Conservation (phyloP, 1,284 basidiomycete genomes). For the Ceraceosorus guamensis region DNA sequence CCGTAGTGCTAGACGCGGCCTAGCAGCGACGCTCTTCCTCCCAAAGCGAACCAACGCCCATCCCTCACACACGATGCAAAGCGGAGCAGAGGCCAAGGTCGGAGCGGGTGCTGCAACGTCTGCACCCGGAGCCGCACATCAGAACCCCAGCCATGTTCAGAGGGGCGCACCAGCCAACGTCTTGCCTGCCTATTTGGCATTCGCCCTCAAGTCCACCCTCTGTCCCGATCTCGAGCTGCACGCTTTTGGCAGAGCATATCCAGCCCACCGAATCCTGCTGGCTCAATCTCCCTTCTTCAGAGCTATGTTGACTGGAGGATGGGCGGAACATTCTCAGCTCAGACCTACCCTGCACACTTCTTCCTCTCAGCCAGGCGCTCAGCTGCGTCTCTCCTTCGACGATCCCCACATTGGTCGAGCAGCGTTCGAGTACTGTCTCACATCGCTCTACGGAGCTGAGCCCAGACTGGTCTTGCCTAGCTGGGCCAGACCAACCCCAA, state of each 20-base stretch:
- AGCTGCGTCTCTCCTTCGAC: conserved; percentile 31
- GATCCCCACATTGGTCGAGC: conserved; percentile 40
- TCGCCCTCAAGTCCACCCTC: not conserved
- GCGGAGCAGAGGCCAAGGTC: too few species aligned
- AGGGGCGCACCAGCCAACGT: not conserved
- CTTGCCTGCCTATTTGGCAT: not conserved
- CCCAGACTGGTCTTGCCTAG: conserved; percentile 32
- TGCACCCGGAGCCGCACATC: too few species aligned
- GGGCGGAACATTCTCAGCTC: conserved; percentile 18
- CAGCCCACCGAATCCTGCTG: conserved; percentile 34
- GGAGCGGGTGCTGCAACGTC: too few species aligned
- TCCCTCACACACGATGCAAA: too few species aligned
- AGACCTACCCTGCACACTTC: too few species aligned
- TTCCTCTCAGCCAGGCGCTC: too few species aligned
- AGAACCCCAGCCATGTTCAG: too few species aligned
- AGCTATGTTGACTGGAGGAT: conserved; percentile 35
- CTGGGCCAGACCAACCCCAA: conserved; percentile 26
- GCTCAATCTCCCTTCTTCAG: conserved; percentile 41
- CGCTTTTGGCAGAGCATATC: conserved; percentile 35
- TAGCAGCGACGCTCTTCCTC: too few species aligned
- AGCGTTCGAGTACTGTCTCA: conserved; percentile 40
- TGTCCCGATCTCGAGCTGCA: conserved; percentile 32
- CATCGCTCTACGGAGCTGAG: conserved; percentile 35
- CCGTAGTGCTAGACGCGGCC: too few species aligned
- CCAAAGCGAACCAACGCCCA: too few species aligned